Evolutionary conservation across 2,329 filamentous ascomycete species (phyloP), one percentile per base, ranked within the genome.

Genomic region (Beauveria sp.): DNA sequence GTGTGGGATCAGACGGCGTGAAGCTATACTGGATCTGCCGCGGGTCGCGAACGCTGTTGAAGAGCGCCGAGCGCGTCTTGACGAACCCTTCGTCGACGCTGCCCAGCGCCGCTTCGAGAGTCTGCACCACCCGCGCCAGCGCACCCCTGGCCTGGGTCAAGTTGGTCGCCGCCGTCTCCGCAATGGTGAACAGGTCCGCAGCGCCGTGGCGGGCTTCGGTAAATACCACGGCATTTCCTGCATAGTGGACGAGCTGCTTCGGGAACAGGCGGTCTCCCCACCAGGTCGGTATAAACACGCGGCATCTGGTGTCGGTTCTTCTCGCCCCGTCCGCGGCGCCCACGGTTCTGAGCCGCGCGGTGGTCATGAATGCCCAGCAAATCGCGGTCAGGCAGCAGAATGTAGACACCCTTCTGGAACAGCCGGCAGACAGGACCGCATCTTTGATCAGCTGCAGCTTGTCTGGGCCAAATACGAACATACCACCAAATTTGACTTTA

Each of bases 211-310:
- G 5, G 73, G 75, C 16, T 73, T 69, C 1, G n/a, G 72, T 72
- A 6, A 77, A 74, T n/a, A 75, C 68, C 1, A 75, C 76, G 1
- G 76, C 74, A 60, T 78, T 79, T 55, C 77, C 76, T 62, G 74
- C 75, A 65, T 79, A 78, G 6, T 62, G 64, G 8, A 69, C 67
- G 18, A 70, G 66, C 10, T 64, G 63, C 10, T 69, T 62, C 16
- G 8, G 59, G 60, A 76, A 75, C 0, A 74, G 74, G 24, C 75
- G 71, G 50, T 66, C 65, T 48, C 71, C 69, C 76, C 76, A 79
- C 64, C 77, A 77, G 5, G 76, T 76, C 57, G 76, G 76, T 46
- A 76, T 76, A 66, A 75, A 72, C 49, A 78, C 63, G 54, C 67
- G 68, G 4, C 72, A 68, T 8, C 18, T 49, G 4, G 42, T 43